phyloP scores from a whole-genome alignment of 805 yeast species.

The Zygosaccharomyces rouxii region DNA sequence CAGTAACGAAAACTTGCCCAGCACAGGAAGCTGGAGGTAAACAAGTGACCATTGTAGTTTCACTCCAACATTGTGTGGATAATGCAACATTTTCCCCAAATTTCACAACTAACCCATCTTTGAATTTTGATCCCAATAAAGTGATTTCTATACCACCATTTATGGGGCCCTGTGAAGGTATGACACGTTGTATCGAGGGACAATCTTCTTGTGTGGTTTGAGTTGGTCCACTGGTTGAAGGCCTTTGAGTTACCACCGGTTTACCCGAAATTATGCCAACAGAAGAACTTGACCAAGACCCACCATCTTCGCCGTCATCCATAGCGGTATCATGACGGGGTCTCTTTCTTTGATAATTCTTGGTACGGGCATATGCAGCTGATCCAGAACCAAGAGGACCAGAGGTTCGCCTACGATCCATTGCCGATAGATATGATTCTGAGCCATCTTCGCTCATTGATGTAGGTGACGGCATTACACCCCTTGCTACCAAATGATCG shows the following conservation, averaged over 20 bases:
- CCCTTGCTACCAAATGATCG: conserved; percentile 7
- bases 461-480: conserved; percentile 51
- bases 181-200: conserved; percentile 76
- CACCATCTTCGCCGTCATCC: conserved; percentile 9
- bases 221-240: background rate
- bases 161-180: conserved; percentile 93
- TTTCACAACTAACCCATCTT: conserved; percentile 74
- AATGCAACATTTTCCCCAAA: conserved; percentile 79
- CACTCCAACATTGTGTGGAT: conserved; percentile 95
- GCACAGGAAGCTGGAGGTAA: conserved; percentile 87
- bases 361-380: conserved; percentile 16
- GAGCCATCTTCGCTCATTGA: conserved; percentile 59
- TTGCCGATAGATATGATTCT: conserved; percentile 37
- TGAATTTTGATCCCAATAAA: conserved; percentile 79
- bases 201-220: background rate
- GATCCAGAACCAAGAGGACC: conserved; percentile 10
- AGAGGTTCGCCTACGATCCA: conserved; percentile 11
- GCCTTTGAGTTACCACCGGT: background rate
- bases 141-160: conserved; percentile 97
- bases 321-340: conserved; percentile 13
- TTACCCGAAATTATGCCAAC: background rate
- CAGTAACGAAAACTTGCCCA: conserved; percentile 89
- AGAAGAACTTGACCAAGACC: conserved; percentile 20
- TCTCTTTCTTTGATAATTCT: conserved; percentile 21
- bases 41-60: conserved; percentile 86